phyloP scores from a whole-genome alignment of 2,329 filamentous ascomycete genomes.

The Penicillium expansum region DNA sequence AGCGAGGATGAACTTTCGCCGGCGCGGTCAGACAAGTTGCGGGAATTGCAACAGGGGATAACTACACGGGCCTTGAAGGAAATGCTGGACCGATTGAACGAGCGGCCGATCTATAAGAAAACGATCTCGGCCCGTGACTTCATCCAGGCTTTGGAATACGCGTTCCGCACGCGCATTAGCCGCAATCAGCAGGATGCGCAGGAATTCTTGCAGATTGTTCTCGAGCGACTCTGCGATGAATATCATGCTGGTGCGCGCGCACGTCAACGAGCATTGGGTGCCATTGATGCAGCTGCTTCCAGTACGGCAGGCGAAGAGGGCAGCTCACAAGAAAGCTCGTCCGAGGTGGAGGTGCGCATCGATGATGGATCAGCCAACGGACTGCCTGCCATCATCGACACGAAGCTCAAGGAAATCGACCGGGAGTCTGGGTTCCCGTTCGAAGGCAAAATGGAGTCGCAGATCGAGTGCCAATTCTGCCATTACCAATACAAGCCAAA shows the following conservation, averaged over 20 bases:
- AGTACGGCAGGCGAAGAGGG: constrained; percentile 11
- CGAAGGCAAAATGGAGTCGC: constrained; percentile 88
- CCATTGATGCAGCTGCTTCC: constrained; percentile 21
- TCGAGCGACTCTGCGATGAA: constrained; percentile 88
- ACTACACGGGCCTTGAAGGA: constrained; percentile 88
- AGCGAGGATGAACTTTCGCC: constrained; percentile 40
- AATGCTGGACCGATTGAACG: constrained; percentile 87
- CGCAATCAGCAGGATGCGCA: constrained; percentile 96
- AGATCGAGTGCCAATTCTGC: constrained; percentile 88
- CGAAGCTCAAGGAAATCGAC: constrained; percentile 38
- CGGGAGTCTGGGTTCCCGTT: constrained; percentile 70
- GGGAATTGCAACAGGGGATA: constrained; percentile 70
- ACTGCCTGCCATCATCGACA: constrained; percentile 37
- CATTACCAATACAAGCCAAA: constrained; percentile 83
- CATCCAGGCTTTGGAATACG: constrained; percentile 75
- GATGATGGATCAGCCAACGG: constrained; percentile 37
- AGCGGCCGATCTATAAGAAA: constrained; percentile 89
- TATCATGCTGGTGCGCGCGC: constrained; percentile 82
- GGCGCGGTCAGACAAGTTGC: constrained; percentile 48
- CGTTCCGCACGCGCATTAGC: constrained; percentile 87
- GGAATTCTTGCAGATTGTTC: constrained; percentile 91
- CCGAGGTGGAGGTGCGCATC: constrained; percentile 35
- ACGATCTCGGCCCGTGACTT: constrained; percentile 86
- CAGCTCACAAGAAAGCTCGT: constrained; percentile 22
- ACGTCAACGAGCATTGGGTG: constrained; percentile 46